Base-by-base conservation (phyloP, 129 eudicot genomes). In the Smallanthus sonchifolius region DNA sequence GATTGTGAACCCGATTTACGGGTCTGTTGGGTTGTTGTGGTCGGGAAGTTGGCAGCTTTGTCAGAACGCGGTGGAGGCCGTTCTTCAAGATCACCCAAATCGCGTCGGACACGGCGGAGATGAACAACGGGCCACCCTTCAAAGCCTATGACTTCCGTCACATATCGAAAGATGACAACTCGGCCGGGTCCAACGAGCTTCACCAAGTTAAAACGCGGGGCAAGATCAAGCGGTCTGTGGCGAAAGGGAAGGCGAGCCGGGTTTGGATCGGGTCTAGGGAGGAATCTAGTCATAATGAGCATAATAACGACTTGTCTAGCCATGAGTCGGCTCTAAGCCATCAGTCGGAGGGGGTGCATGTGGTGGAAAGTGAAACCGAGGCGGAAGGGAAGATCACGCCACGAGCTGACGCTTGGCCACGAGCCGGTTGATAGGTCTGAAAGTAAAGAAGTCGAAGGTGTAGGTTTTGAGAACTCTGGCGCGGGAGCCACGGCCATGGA, bases 1-100 rank as follows among this genome's bases (percentile, higher is more conserved):
- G 76, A 92, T 92, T 8, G 89, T 92, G 84, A 92, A 92, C 75
- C 97, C 97, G 40, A 80, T 92, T 11, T 85, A 85, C 86, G 97
- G 97, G 61, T 89, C 97, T 1, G 96, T 92, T 30, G 96, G 97
- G 87, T 80, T 92, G 59, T 60, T 88, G 5, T 92, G 93, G 91
- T 84, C 96, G 39, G 96, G 96, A 9, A 88, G 77, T 19, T 92
- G 97, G 97, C 83, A 83, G 79, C 87, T 89, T 4, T 89, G 96
- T 56, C 92, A 92, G 64, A 81, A 70, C 65, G 97, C 97, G 2
- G 96, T 92, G 19, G 93, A 92, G 71, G 93, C 93, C 36, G 91
- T 89, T 35, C 62, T 92, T 14, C 87, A 86, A 8, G 97, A 88
- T 91, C 30, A 84, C 88, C 32, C 94, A 82, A 20, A 84, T 91